Evolutionary conservation across 176 grass and related monocot genomes (phyloP), one percentile per base, ranked within the genome.

Genomic region (Cocos nucifera): DNA sequence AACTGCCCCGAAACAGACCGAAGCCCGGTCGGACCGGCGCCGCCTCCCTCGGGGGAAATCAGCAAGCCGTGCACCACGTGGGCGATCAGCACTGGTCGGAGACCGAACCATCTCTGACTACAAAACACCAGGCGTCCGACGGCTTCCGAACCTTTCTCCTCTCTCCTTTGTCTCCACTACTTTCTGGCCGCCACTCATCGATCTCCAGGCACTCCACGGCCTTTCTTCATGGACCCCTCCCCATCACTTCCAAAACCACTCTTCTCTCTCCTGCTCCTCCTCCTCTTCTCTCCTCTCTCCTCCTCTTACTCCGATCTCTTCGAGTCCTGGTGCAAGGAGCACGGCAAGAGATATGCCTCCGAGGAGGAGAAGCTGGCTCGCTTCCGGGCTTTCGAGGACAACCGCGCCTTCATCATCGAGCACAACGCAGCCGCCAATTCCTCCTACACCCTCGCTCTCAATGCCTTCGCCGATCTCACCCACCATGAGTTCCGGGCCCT

Each of bases 251-350:
- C 9, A 9, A 12, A 44, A 14, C 9, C 73, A 20, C 27, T 75
- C 16, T 30, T 75, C 57, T 49, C 64, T 3, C 50, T 69, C 0
- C 55, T 67, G 3, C 57, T 58, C 29, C 21, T 49, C 2, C 53
- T 29, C 0, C 16, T 20, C 1, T 15, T 67, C 3, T 28, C 59
- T 0, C 15, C 20, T 12, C 4, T 2, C 67, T 49, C 64, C 28
- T 14, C 44, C n/a, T 64, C n/a, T 19, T 70, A 77, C 75, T 79
- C 78, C 72, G 64, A 73, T 56, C 72, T 52, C n/a, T 90, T 90
- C 79, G 75, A 90, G 17, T 77, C 87, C 17, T 90, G 87, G 87
- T 85, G 76, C 82, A 61, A 56, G 72, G 82, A 69, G 82, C 87
- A 85, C 68, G 72, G 78, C 12, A 82, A 51, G 82, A 30, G 67